Evolutionary conservation across 805 yeast species (phyloP).

Genomic region (Candida nemodendra): DNA sequence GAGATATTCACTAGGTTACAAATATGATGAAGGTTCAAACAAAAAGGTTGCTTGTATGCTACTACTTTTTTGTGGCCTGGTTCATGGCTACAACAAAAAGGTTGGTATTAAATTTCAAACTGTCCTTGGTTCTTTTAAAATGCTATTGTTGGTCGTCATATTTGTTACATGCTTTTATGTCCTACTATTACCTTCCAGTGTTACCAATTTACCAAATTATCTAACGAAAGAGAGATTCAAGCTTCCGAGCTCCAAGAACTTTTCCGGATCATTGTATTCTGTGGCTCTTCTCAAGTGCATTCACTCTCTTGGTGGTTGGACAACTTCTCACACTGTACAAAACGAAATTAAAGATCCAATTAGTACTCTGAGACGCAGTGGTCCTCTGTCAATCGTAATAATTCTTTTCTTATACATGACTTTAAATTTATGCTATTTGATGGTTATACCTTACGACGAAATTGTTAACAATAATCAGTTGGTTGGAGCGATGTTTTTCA

Average conservation of each 20-base stretch:
- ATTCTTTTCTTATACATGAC: constrained; percentile 39
- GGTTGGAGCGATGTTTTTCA: constrained; percentile 46
- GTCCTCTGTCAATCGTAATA: constrained; percentile 41
- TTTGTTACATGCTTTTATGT: constrained; percentile 41
- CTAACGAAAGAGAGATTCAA: constrained; percentile 13
- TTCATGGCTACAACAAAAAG: constrained; percentile 42
- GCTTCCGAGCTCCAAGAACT: constrained; percentile 17
- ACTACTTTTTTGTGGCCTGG: constrained; percentile 16
- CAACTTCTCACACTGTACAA: constrained; percentile 45
- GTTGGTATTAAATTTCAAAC: constrained; percentile 45
- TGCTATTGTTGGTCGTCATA: constrained; percentile 39
- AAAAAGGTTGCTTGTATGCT: constrained; percentile 18
- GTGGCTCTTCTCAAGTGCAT: constrained; percentile 45
- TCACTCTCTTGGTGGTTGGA: constrained; percentile 51
- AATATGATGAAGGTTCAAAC: constrained; percentile 30
- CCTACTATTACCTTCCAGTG: constrained; percentile 33
- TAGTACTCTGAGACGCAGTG: constrained; percentile 43
- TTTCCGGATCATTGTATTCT: constrained; percentile 39
- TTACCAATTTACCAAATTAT: constrained; percentile 21
- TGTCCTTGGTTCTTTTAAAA: constrained; percentile 43
- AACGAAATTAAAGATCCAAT: constrained; percentile 48
- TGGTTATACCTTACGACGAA: constrained; percentile 43
- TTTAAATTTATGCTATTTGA: constrained; percentile 44
- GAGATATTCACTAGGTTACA: constrained; percentile 38
- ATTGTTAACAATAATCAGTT: constrained; percentile 40